These are phyloP conservation scores for Entrophospora sp. DNA, from an alignment of 192 early-diverging fungal genomes.

Conservation along the genomic window DNA sequence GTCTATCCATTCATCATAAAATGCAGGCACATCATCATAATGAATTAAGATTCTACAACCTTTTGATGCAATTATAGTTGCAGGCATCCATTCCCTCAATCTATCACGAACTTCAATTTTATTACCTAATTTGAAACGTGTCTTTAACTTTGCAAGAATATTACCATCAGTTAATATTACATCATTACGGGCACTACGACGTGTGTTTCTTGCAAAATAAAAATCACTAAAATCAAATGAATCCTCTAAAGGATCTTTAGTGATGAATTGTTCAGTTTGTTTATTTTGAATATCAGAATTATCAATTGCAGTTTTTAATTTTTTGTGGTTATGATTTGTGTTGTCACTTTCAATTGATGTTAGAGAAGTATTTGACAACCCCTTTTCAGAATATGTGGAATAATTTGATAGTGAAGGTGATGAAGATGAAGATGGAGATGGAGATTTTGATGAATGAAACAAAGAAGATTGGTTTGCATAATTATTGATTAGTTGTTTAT, in stretches of 20 bases:
- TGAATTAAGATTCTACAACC: slow-evolving; percentile 51
- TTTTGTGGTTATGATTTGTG: too few species aligned
- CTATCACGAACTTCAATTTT: slow-evolving; percentile 48
- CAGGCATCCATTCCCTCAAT: slow-evolving; percentile 51
- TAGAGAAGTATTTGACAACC: too few species aligned
- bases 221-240: slow-evolving; percentile 17
- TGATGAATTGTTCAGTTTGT: slow-evolving; percentile 12
- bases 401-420: too few species aligned
- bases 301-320: not conserved
- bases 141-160: slow-evolving; percentile 18
- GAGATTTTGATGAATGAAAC: too few species aligned
- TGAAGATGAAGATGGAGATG: too few species aligned
- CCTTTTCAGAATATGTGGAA: too few species aligned
- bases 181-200: slow-evolving; percentile 7
- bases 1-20: slow-evolving; percentile 61
- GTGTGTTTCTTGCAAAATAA: slow-evolving; percentile 11
- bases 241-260: not conserved
- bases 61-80: slow-evolving; percentile 46
- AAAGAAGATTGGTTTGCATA: too few species aligned
- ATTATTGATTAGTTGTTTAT: too few species aligned
- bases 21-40: slow-evolving; percentile 41
- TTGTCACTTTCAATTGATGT: too few species aligned
- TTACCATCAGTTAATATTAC: not conserved
- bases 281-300: not conserved
- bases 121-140: slow-evolving; percentile 25